Base-by-base conservation (phyloP, 331 rosid genomes). In the Spiraea crenata region DNA sequence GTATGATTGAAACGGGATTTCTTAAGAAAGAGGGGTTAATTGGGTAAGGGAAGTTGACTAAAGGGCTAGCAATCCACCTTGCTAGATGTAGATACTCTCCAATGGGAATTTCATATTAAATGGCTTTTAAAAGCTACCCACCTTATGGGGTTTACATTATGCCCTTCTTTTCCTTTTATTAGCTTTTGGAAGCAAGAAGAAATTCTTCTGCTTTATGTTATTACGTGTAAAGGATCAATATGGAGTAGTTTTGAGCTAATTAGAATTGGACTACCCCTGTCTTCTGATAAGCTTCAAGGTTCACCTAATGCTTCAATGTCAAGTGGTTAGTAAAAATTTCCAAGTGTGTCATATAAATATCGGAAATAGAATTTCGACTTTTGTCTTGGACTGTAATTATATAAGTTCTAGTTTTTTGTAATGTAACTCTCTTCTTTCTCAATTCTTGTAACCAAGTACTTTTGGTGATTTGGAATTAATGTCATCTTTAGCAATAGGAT, bases 41-140 rank as follows among this genome's bases (percentile, higher is more conserved):
- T 46, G 66, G 56, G 46, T 57, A 7, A 37, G 59, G 37, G 76
- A 60, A 62, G 64, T 45, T 45, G 78, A 74, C 65, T 39, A 35
- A 45, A 65, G 65, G 56, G 72, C 6, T 74, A 20, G 45, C 6
- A 64, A 20, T 34, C 9, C 25, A 44, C 35, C 65, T 17, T 50
- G 8, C 46, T 63, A 59, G 72, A 80, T 80, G 66, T 80, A 62
- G 77, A 70, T 74, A 40, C 76, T 73, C 57, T 63, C 13, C 69
- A 72, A 61, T 60, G 80, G 71, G 61, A 75, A 62, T 69, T 82
- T 71, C 59, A 77, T 72, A 61, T 65, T 3, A 37, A 74, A 73
- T 81, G 85, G 74, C 85, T 67, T 73, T 76, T n/a, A 25, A 88
- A 83, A 74, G 90, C 78, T 34, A 72, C 66, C 66, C 65, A 76